These are phyloP conservation scores for Pythium grandisporangium DNA, from an alignment of 352 stramenopile genomes.

Conservation along the genomic window DNA sequence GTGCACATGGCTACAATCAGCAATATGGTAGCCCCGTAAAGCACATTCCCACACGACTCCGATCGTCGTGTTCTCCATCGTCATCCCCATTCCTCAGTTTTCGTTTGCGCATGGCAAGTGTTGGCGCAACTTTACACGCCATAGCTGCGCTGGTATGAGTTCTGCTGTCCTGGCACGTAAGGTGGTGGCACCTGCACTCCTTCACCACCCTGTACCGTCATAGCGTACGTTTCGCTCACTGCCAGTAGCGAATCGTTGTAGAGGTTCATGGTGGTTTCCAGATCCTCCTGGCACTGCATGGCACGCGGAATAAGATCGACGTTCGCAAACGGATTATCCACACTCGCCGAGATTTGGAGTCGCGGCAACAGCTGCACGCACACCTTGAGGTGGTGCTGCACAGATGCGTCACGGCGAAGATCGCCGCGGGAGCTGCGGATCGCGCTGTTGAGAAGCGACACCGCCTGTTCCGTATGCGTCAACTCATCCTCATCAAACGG, in stretches of 20 bases:
- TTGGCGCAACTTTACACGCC: slow-evolving; percentile 39
- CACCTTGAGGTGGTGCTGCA: slow-evolving; percentile 83
- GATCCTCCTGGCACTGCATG: slow-evolving; percentile 84
- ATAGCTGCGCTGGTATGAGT: slow-evolving; percentile 86
- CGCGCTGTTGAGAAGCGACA: slow-evolving; percentile 59
- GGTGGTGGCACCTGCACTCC: slow-evolving; percentile 54
- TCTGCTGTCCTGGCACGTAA: slow-evolving; percentile 84
- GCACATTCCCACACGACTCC: no score
- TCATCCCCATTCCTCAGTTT: no score
- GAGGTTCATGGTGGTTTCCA: slow-evolving; percentile 80
- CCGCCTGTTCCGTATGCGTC: slow-evolving; percentile 74
- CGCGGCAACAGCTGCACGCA: slow-evolving; percentile 80
- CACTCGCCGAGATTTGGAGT: slow-evolving; percentile 82
- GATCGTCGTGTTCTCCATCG: no score
- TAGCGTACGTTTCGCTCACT: slow-evolving; percentile 78
- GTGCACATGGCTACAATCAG: no score
- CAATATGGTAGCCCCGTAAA: no score
- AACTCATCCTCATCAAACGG: slow-evolving; percentile 83
- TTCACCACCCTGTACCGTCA: slow-evolving; percentile 61
- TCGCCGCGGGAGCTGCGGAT: slow-evolving; percentile 79
- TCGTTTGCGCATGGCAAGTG: neutral
- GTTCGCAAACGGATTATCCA: slow-evolving; percentile 86
- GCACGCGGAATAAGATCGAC: slow-evolving; percentile 79
- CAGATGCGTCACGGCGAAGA: slow-evolving; percentile 62
- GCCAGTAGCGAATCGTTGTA: slow-evolving; percentile 87